These are phyloP conservation scores for Xylaria multiplex DNA, from an alignment of 2,329 filamentous ascomycete genomes.

Conservation along the genomic window DNA sequence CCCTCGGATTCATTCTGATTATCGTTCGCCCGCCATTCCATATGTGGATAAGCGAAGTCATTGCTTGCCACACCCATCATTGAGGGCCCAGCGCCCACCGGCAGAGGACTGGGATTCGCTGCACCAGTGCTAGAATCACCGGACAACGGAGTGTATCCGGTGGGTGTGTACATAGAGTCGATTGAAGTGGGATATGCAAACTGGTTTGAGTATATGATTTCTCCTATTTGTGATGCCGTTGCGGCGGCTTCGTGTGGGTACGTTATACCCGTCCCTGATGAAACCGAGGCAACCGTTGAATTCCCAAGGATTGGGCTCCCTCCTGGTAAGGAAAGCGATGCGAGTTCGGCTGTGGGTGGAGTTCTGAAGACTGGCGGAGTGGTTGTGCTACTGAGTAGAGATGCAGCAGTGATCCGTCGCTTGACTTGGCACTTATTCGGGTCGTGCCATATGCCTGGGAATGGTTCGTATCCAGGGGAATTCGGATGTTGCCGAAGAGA, in stretches of 20 bases:
- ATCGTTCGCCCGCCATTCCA: neutral
- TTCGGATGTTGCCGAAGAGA: neutral
- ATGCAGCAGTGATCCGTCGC: too few relatives aligned
- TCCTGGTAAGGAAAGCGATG: neutral
- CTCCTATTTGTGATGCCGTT: slow-evolving; percentile 3
- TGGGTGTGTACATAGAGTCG: neutral
- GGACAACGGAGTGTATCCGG: neutral
- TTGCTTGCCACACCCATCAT: neutral
- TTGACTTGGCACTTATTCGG: slow-evolving; percentile 2
- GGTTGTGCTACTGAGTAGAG: neutral
- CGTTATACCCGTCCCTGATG: neutral
- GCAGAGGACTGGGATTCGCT: too few relatives aligned
- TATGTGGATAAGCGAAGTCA: neutral
- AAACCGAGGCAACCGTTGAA: neutral
- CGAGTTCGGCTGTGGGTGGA: neutral
- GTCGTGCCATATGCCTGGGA: slow-evolving; percentile 20
- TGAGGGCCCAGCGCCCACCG: too few relatives aligned
- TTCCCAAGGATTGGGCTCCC: neutral
- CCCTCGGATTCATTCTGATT: neutral
- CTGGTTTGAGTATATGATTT: neutral
- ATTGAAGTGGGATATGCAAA: neutral
- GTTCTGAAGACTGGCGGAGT: neutral
- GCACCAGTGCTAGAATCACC: neutral
- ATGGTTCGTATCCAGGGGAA: neutral
- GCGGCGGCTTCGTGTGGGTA: neutral